These are phyloP conservation scores for Geotrichum phurueaensis DNA, from an alignment of 1,139 yeast genomes.

Conservation along the genomic window DNA sequence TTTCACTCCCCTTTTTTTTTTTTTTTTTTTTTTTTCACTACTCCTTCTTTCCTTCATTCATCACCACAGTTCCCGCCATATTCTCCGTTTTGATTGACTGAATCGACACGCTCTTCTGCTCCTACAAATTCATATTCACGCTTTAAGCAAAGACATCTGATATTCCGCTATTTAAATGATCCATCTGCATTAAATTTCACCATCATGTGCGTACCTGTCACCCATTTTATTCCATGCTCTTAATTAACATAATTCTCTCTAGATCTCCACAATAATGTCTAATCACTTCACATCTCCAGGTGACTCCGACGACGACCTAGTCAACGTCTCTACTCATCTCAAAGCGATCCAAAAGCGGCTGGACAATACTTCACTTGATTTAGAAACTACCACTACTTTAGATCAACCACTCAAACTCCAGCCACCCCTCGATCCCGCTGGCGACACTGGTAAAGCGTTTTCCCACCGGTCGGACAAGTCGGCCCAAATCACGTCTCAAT, in stretches of 20 bases:
- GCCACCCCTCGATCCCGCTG: neutral
- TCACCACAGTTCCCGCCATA: neutral
- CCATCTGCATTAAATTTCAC: neutral
- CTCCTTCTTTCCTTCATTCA: neutral
- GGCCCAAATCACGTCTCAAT: neutral
- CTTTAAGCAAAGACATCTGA: neutral
- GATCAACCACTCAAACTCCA: neutral
- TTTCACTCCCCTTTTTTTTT: neutral
- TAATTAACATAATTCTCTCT: neutral
- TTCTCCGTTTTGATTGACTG: neutral
- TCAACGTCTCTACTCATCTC: neutral
- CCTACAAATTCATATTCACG: neutral
- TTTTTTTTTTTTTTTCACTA: neutral
- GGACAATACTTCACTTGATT: neutral
- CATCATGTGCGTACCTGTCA: neutral
- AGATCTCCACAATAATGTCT: neutral
- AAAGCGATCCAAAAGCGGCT: neutral
- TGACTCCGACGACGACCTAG: neutral
- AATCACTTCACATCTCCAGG: neutral
- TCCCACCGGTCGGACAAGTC: neutral
- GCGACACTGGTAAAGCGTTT: neutral
- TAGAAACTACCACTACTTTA: neutral
- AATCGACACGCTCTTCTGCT: neutral
- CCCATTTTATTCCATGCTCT: neutral
- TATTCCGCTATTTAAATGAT: neutral